These are phyloP conservation scores for Termitomyces sp. DNA, from an alignment of 768 basidiomycete species.

Conservation along the genomic window DNA sequence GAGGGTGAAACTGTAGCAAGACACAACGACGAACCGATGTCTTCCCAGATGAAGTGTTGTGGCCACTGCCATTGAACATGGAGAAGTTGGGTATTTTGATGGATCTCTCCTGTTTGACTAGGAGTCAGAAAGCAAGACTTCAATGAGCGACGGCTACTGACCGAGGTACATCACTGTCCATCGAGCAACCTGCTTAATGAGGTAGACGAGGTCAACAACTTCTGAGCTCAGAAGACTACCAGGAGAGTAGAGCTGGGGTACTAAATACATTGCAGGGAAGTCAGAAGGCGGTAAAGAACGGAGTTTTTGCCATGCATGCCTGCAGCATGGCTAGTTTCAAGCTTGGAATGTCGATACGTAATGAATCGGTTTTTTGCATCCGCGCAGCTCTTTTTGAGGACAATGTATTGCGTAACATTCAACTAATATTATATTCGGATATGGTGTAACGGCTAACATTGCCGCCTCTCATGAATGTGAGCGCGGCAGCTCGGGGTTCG, in stretches of 20 bases:
- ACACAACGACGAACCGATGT: conserved; percentile 2
- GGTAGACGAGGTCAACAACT: neutral
- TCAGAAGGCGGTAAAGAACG: neutral
- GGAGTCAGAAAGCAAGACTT: neutral
- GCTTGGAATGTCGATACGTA: neutral
- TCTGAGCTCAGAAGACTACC: neutral
- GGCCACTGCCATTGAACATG: conserved; percentile 5
- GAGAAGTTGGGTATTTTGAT: neutral
- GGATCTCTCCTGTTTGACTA: neutral
- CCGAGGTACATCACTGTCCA: conserved; percentile 4
- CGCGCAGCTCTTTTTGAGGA: too few species aligned
- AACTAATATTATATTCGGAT: neutral
- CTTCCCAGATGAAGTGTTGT: neutral
- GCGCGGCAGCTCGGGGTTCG: conserved; percentile 54
- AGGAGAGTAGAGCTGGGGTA: neutral
- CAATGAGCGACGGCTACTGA: conserved; percentile 1
- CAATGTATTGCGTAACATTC: neutral
- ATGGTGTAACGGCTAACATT: conserved; percentile 52
- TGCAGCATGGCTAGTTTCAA: conserved; percentile 9
- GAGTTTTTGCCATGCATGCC: conserved; percentile 5
- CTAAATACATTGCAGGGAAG: conserved; percentile 2
- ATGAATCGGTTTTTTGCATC: neutral
- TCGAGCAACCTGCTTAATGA: conserved; percentile 3
- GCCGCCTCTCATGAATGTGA: conserved; percentile 39
- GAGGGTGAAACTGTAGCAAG: neutral